Evolutionary conservation across 2,329 filamentous ascomycete species (phyloP).

Genomic region (Polytolypa hystricis): DNA sequence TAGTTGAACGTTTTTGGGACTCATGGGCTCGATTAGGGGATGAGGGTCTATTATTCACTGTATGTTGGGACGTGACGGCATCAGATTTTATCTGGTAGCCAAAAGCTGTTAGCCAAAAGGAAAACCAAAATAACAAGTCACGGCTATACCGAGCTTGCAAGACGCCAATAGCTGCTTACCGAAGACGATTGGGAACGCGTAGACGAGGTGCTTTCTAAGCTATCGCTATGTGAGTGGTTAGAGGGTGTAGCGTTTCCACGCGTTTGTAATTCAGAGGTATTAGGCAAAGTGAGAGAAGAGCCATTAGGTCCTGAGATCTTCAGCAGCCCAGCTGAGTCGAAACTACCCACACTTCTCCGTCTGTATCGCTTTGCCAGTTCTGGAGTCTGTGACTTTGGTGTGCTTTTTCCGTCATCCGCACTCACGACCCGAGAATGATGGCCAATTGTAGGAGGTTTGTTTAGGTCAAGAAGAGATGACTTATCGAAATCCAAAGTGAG

Average conservation of each 20-base stretch:
- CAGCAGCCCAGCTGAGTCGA: constrained; percentile 36
- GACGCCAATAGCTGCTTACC: too few relatives aligned
- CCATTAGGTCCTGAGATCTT: constrained; percentile 23
- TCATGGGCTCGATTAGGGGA: constrained; percentile 26
- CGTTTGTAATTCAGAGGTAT: too few relatives aligned
- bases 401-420: constrained; percentile 59
- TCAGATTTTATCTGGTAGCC: too few relatives aligned
- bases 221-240: constrained; percentile 41
- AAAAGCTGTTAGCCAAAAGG: too few relatives aligned
- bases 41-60: too few relatives aligned
- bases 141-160: too few relatives aligned
- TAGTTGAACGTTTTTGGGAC: constrained; percentile 15
- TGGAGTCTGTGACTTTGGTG: constrained; percentile 37
- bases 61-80: neutral
- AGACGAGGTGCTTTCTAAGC: constrained; percentile 52
- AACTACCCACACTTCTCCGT: constrained; percentile 68
- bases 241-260: too few relatives aligned
- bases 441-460: constrained; percentile 23
- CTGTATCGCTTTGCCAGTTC: constrained; percentile 68
- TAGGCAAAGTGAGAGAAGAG: too few relatives aligned
- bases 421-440: constrained; percentile 49
- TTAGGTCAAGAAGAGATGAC: constrained; percentile 3
- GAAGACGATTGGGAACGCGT: constrained; percentile 44
- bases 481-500: constrained; percentile 2
- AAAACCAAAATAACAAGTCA: too few relatives aligned